Conservation (phyloP, 1,284 basidiomycete genomes). For the Mycosarcoma mackinlayi region DNA sequence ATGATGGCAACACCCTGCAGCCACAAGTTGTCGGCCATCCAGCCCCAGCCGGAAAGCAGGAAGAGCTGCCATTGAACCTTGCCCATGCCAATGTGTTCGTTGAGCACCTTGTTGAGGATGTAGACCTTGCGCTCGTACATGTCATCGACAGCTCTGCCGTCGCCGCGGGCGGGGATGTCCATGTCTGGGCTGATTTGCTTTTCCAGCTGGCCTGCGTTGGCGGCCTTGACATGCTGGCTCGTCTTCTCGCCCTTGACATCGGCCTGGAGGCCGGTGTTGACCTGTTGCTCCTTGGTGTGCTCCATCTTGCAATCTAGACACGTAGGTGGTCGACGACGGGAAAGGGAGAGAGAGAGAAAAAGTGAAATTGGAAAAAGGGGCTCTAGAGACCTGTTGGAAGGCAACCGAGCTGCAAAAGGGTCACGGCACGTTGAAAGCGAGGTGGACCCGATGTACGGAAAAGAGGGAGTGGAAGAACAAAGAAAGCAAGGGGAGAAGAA, state of each 20-base stretch:
- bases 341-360: neutral
- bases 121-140: slow-evolving; percentile 64
- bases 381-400: slow-evolving; percentile 6
- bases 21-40: slow-evolving; percentile 65
- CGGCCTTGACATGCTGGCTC: slow-evolving; percentile 26
- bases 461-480: neutral
- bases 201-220: slow-evolving; percentile 26
- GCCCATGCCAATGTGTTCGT: slow-evolving; percentile 66
- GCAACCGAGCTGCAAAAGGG: neutral
- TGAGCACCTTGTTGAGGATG: slow-evolving; percentile 66
- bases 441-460: slow-evolving; percentile 1
- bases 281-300: slow-evolving; percentile 25
- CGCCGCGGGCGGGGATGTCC: slow-evolving; percentile 19
- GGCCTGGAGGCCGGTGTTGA: slow-evolving; percentile 22
- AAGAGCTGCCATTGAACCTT: slow-evolving; percentile 61
- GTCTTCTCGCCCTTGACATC: slow-evolving; percentile 27
- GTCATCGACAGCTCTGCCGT: slow-evolving; percentile 53
- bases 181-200: slow-evolving; percentile 37
- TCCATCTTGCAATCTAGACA: slow-evolving; percentile 35
- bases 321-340: neutral
- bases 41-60: slow-evolving; percentile 58
- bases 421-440: neutral
- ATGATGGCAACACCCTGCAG: slow-evolving; percentile 66
- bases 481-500: neutral
- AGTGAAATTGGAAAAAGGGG: neutral